These are phyloP conservation scores for Calonectria ilicicola DNA, from an alignment of 2,329 filamentous ascomycete genomes.

Conservation along the genomic window DNA sequence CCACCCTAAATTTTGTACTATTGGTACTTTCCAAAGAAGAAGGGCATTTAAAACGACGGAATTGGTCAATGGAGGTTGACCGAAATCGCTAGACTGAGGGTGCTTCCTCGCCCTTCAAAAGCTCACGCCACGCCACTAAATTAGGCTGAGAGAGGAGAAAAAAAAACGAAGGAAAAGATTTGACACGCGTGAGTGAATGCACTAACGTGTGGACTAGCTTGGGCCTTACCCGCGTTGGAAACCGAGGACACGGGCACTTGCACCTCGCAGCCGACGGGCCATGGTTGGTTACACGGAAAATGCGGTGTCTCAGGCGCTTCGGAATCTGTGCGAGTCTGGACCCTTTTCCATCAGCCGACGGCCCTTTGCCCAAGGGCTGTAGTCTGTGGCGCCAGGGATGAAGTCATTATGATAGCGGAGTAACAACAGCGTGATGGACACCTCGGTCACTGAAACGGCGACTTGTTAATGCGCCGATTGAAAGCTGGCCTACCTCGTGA, in stretches of 20 bases:
- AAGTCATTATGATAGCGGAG: neutral
- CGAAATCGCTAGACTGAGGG: neutral
- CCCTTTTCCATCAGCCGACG: neutral
- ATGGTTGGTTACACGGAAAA: neutral
- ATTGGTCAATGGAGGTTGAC: neutral
- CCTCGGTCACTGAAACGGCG: neutral
- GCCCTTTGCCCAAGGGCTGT: neutral
- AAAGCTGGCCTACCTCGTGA: neutral
- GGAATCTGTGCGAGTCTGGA: neutral
- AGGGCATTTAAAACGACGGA: neutral
- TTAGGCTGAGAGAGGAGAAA: neutral
- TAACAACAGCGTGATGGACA: neutral
- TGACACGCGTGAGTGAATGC: neutral
- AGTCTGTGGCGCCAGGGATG: neutral
- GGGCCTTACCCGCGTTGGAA: neutral
- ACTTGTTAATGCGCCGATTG: neutral
- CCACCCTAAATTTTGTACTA: neutral
- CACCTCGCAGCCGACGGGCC: neutral
- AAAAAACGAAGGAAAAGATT: neutral
- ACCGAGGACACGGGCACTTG: slow-evolving; percentile 2
- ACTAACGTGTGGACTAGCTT: neutral
- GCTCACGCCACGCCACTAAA: neutral
- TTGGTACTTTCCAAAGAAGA: neutral
- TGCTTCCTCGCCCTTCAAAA: neutral
- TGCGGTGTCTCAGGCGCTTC: neutral